Percentiles rank a stretch among this genome's conserved stretches.
Conservation (phyloP, 2,329 filamentous ascomycete genomes). For the Hypoxylon sp. region DNA sequence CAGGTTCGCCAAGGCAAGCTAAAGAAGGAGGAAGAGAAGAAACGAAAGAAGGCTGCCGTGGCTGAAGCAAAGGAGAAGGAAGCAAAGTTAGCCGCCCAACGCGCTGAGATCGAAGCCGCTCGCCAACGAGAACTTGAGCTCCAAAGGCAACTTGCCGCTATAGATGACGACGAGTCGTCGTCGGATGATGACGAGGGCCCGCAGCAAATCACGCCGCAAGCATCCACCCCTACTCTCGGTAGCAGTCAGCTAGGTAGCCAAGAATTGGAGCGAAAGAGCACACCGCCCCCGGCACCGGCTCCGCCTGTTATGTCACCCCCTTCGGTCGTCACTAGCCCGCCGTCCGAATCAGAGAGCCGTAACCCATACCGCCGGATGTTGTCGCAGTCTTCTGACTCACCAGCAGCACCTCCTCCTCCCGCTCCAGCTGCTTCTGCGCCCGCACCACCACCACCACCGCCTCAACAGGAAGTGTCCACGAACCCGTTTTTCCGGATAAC, state of each 20-base stretch:
- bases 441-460: constrained; percentile 53
- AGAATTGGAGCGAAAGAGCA: constrained; percentile 65
- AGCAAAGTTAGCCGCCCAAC: constrained; percentile 81
- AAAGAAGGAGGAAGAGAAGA: constrained; percentile 96
- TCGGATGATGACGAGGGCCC: constrained; percentile 86
- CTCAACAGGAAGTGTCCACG: constrained; percentile 74
- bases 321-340: constrained; percentile 64
- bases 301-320: constrained; percentile 63
- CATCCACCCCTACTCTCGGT: constrained; percentile 67
- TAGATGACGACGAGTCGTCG: constrained; percentile 79
- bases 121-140: constrained; percentile 91
- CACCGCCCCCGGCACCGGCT: constrained; percentile 63
- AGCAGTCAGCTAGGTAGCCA: constrained; percentile 65
- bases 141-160: constrained; percentile 83
- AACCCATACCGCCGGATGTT: constrained; percentile 96
- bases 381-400: constrained; percentile 72
- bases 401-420: constrained; percentile 57
- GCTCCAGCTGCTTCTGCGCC: constrained; percentile 59
- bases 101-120: constrained; percentile 91
- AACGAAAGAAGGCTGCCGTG: constrained; percentile 86
- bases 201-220: constrained; percentile 73
- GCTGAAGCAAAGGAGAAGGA: constrained; percentile 92
- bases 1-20: constrained; percentile 94
- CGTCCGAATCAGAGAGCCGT: constrained; percentile 80
- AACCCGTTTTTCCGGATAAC: constrained; percentile 95